Evolutionary conservation across 2,329 filamentous ascomycete species (phyloP), one percentile per base, ranked within the genome.

Genomic region (Hypocrella siamensis): DNA sequence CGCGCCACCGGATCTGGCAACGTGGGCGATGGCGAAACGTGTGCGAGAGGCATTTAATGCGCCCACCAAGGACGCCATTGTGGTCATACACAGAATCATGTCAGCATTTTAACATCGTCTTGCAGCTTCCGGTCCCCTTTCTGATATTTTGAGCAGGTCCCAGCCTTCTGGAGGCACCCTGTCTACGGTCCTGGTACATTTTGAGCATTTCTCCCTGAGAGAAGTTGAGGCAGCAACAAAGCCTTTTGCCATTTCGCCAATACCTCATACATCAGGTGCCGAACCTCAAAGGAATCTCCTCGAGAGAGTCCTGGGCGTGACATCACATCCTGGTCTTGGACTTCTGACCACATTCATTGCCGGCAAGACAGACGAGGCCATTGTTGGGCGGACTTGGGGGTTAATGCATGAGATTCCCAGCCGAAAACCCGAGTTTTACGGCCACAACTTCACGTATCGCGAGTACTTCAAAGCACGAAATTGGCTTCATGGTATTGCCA

Each of bases 141-240:
- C 27, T 28, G n/a, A 22, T 26, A 32, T 16, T 19, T 17, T 31
- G 8, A 21, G 12, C 24, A 50, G 47, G 18, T 39, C 43, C 33
- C 43, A 53, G 2, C 65, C 70, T 3, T 79, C 74, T 2, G 75
- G 75, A n/a, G 75, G 75, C 29, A 77, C 80, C 2, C 54, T 86
- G 4, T 63, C 70, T 21, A 85, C 83, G 0, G 58, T 75, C 4
- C 51, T 94, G 11, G 65, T 49, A 29, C 40, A 74, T 16, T 59
- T 73, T 35, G 71, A 77, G 17, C 49, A 52, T 28, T 74, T 65
- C 44, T 53, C 56, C 16, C 31, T 68, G 14, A 52, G 57, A 30
- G 56, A 75, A 32, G 40, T 77, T 5, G 46, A 44, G 11, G 54
- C 51, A 3, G 53, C 65, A 2, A 47, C 56, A 33, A 47, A 50